Conservation (phyloP, 1,284 basidiomycete species). For the Ustilago hordei region DNA sequence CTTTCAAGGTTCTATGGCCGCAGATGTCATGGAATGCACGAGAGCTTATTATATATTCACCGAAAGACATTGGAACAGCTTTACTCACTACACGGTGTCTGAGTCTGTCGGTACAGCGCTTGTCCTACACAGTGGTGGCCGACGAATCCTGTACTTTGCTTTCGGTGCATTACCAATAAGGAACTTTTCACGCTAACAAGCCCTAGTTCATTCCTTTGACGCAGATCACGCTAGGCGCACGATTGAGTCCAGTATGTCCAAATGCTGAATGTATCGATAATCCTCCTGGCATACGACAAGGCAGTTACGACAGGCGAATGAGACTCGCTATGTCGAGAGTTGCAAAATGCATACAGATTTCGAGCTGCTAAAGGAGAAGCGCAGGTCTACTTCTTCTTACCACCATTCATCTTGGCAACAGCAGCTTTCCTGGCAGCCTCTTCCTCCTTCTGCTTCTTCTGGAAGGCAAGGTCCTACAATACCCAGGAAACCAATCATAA, state of each 20-base stretch:
- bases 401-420: constrained; percentile 53
- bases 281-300: background rate
- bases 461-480: constrained; percentile 60
- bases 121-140: no score
- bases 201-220: no score
- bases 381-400: constrained; percentile 53
- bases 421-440: constrained; percentile 64
- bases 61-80: no score
- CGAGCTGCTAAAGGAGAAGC: background rate
- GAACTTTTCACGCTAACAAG: no score
- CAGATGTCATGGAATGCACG: constrained; percentile 71
- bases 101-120: no score
- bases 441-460: constrained; percentile 63
- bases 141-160: no score
- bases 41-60: no score
- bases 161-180: no score
- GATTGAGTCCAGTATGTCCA: background rate
- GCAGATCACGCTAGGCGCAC: no score
- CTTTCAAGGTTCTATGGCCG: constrained; percentile 82
- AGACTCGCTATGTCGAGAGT: background rate
- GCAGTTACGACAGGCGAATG: background rate
- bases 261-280: background rate
- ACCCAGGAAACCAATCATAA: background rate
- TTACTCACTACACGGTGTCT: no score
- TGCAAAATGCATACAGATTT: background rate